Evolutionary conservation across 2,329 filamentous ascomycete species (phyloP).

Genomic region (Curvularia hawaiiensis): DNA sequence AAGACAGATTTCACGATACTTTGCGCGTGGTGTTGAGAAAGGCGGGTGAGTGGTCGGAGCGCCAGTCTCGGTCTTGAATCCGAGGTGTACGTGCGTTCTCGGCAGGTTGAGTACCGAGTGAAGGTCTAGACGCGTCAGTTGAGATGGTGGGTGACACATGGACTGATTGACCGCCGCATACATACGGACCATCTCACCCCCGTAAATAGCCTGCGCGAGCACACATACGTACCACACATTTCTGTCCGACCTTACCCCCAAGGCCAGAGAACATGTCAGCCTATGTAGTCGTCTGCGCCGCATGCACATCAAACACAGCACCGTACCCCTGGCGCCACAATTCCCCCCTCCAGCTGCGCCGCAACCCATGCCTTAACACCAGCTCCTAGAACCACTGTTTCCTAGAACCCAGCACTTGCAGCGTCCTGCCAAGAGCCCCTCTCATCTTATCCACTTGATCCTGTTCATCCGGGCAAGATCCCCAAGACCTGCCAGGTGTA

Average conservation of each 20-base stretch:
- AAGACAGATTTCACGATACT: conserved; percentile 24
- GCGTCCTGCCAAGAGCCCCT: neutral
- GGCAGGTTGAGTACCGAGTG: conserved; percentile 3
- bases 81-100: neutral
- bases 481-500: neutral
- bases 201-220: neutral
- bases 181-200: neutral
- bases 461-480: neutral
- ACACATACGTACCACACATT: neutral
- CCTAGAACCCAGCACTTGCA: neutral
- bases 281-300: conserved; percentile 8
- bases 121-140: conserved; percentile 1
- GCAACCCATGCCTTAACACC: conserved; percentile 3
- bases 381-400: neutral
- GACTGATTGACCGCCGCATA: neutral
- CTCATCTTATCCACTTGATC: neutral
- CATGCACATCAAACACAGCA: conserved; percentile 13
- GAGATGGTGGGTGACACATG: neutral
- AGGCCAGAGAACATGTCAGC: conserved; percentile 2
- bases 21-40: conserved; percentile 24
- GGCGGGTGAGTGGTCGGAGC: conserved; percentile 3
- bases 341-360: conserved; percentile 4
- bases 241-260: neutral
- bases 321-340: neutral
- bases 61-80: conserved; percentile 6